Evolutionary conservation across 441 rosid species (phyloP).

Genomic region (Lepidium campestre): DNA sequence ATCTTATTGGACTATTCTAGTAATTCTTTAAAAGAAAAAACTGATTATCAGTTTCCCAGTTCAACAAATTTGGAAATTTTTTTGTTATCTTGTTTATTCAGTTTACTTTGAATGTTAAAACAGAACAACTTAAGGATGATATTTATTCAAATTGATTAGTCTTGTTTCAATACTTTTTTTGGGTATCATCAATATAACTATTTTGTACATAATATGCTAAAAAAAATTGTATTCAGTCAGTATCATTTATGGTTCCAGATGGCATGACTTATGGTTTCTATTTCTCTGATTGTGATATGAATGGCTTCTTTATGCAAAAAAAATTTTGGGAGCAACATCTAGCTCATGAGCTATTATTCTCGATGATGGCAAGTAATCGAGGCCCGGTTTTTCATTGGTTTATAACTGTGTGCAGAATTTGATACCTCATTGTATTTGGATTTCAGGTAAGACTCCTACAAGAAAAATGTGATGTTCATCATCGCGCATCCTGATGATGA

Average conservation of each 20-base stretch:
- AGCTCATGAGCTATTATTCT: conserved; percentile 31
- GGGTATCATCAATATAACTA: too few species aligned
- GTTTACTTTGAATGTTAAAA: too few species aligned
- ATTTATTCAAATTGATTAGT: neutral
- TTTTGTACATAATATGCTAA: neutral
- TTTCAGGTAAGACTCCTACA: conserved; percentile 34
- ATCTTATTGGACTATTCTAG: too few species aligned
- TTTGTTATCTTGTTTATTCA: too few species aligned
- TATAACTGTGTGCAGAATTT: neutral
- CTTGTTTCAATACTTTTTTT: neutral
- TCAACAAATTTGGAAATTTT: too few species aligned
- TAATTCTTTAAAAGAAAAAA: too few species aligned
- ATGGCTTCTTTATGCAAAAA: conserved; percentile 62
- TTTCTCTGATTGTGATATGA: conserved; percentile 48
- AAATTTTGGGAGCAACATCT: conserved; percentile 29
- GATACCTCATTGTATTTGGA: neutral
- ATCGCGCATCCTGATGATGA: conserved; percentile 95
- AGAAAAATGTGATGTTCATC: conserved; percentile 59
- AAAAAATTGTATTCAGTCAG: neutral
- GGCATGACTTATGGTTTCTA: conserved; percentile 43
- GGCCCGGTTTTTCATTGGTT: neutral
- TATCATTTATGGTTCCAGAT: conserved; percentile 20
- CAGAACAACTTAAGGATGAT: neutral
- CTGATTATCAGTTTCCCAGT: too few species aligned
- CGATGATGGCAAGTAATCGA: conserved; percentile 32